Percentiles rank a stretch among this genome's conserved stretches.
These are phyloP conservation scores for Artomyces pyxidatus DNA, from an alignment of 768 basidiomycete species.

Conservation along the genomic window DNA sequence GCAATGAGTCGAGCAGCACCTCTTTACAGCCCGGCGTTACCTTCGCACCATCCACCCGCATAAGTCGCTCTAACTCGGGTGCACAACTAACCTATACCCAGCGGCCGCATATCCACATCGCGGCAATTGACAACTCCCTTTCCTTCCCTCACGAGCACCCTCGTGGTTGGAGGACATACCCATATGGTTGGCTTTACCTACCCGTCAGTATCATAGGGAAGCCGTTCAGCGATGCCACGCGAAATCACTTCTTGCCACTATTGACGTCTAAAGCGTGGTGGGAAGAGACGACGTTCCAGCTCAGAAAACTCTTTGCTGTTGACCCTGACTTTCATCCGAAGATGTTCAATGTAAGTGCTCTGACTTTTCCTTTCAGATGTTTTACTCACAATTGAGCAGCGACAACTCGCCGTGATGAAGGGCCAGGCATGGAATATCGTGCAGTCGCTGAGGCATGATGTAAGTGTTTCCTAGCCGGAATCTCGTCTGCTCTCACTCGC, in stretches of 20 bases:
- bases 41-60: slow-evolving; percentile 17
- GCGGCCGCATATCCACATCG: slow-evolving; percentile 80
- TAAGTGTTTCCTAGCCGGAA: no score
- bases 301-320: slow-evolving; percentile 68
- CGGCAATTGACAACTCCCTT: slow-evolving; percentile 89
- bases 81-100: slow-evolving; percentile 37
- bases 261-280: slow-evolving; percentile 85
- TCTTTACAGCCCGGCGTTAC: slow-evolving; percentile 12
- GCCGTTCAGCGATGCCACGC: slow-evolving; percentile 78
- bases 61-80: slow-evolving; percentile 11
- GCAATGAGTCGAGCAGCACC: slow-evolving; percentile 24
- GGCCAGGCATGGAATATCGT: slow-evolving; percentile 90
- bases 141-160: slow-evolving; percentile 92
- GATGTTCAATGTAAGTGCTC: slow-evolving; percentile 65
- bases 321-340: slow-evolving; percentile 86
- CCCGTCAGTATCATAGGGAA: slow-evolving; percentile 80
- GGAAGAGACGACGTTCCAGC: slow-evolving; percentile 75
- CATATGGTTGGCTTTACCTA: slow-evolving; percentile 84
- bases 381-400: slow-evolving; percentile 29
- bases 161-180: slow-evolving; percentile 66
- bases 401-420: slow-evolving; percentile 89
- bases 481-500: no score
- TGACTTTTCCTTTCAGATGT: not conserved
- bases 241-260: slow-evolving; percentile 74
- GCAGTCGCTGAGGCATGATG: slow-evolving; percentile 70